Evolutionary conservation across 2,329 filamentous ascomycete genomes (phyloP), one percentile per base, ranked within the genome.

Genomic region (Chalaropsis ovoidea): DNA sequence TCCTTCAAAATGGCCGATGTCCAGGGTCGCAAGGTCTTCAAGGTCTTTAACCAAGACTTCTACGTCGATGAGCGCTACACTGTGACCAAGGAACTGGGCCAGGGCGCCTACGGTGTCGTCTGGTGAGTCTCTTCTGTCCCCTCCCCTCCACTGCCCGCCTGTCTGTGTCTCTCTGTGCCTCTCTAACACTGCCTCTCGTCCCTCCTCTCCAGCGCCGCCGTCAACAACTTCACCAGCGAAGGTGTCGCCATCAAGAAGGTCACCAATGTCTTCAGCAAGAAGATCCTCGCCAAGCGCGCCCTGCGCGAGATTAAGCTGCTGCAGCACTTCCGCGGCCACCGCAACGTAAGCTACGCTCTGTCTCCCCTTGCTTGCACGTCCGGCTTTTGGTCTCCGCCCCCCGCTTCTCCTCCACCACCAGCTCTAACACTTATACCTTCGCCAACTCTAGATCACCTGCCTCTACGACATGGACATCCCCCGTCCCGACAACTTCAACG

Each of bases 241-340:
- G 92, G 93, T 49, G 92, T 99, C 69, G 94, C 94, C 72, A 94
- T 99, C 81, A 99, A 99, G 79, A 99, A 99, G 79, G 90, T 99
- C 75, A 99, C 94, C 80, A 99, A 99, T 88, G 93, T 99, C 72
- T 99, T 99, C 78, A 96, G 91, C 83, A 99, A 99, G 81, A 97
- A 97, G 85, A 99, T 99, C 71, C 83, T 99, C 70, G 94, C 94
- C 72, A 99, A 99, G 86, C 89, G 94, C 74, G 94, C 94, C 62
- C 78, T 99, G 81, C 86, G 94, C 76, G 94, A 99, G 80, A 97
- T 99, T 79, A 99, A 97, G 84, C 84, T 99, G 71, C 82, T 99
- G 70, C 93, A 97, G 80, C 94, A 99, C 78, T 99, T 99, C 80
- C 85, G 94, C 72, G 89, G 89, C 64, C 89, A 93, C 73, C 86